These are phyloP conservation scores for Senecio squalidus DNA, from an alignment of 140 eudicot genomes.

Conservation along the genomic window DNA sequence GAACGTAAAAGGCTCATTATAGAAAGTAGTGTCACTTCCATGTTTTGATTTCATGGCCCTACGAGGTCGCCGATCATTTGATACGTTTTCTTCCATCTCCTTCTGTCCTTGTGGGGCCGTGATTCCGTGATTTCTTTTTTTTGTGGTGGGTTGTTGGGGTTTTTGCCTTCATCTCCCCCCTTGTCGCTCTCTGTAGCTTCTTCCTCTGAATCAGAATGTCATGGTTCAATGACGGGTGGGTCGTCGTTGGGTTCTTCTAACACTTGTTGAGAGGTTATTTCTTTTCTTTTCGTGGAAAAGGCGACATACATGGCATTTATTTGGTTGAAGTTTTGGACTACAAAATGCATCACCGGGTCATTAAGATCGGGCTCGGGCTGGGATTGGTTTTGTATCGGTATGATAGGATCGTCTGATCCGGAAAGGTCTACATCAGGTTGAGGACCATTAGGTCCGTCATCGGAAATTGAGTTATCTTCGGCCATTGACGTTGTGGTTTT, in stretches of 20 bases:
- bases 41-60: no score
- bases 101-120: not conserved
- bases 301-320: not conserved
- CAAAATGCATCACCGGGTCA: not conserved
- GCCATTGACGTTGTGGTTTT: not conserved
- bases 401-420: not conserved
- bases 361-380: not conserved
- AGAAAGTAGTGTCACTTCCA: not conserved
- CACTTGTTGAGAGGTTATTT: not conserved
- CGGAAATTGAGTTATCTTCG: not conserved
- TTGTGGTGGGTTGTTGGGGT: not conserved
- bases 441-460: not conserved
- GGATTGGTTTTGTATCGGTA: not conserved
- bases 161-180: not conserved
- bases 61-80: not conserved
- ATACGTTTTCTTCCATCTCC: not conserved
- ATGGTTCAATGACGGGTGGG: not conserved
- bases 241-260: not conserved
- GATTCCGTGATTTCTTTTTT: not conserved
- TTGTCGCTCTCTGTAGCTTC: not conserved
- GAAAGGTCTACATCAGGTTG: not conserved
- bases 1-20: not conserved
- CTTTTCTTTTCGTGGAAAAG: not conserved
- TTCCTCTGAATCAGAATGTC: not conserved
- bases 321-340: not conserved